These are phyloP conservation scores for Puccinellia tenuiflora DNA, from an alignment of 176 grass and related monocot genomes.

Conservation along the genomic window DNA sequence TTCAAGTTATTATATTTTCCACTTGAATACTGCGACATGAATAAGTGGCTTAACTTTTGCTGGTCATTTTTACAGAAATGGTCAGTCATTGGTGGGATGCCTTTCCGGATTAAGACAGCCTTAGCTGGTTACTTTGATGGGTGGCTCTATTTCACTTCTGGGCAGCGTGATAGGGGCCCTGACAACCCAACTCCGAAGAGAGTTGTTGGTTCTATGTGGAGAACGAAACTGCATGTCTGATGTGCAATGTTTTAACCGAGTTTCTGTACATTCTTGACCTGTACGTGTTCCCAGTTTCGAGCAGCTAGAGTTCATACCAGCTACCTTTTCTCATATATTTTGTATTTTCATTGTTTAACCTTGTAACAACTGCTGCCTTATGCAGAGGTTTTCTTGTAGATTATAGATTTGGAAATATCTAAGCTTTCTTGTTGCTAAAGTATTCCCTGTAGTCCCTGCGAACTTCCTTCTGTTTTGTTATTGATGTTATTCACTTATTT, in stretches of 20 bases:
- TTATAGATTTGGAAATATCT: background rate
- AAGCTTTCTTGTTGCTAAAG: background rate
- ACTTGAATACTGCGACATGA: background rate
- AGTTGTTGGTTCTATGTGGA: conserved; percentile 74
- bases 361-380: background rate
- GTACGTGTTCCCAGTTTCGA: background rate
- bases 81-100: conserved; percentile 72
- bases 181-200: conserved; percentile 70
- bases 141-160: conserved; percentile 87
- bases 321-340: conserved; percentile 14
- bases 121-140: conserved; percentile 75
- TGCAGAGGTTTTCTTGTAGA: background rate
- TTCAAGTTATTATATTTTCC: background rate
- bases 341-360: background rate
- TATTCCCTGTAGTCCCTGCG: background rate
- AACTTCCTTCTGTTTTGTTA: background rate
- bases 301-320: background rate
- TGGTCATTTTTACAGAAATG: conserved; percentile 44
- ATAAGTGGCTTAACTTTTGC: background rate
- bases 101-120: conserved; percentile 76
- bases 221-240: conserved; percentile 54
- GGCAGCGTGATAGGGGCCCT: conserved; percentile 69
- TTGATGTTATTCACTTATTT: conserved; percentile 4
- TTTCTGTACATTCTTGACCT: conserved; percentile 1
- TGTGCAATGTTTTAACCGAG: background rate